Conservation (phyloP, 805 yeast species). For the Candida namnaoensis region DNA sequence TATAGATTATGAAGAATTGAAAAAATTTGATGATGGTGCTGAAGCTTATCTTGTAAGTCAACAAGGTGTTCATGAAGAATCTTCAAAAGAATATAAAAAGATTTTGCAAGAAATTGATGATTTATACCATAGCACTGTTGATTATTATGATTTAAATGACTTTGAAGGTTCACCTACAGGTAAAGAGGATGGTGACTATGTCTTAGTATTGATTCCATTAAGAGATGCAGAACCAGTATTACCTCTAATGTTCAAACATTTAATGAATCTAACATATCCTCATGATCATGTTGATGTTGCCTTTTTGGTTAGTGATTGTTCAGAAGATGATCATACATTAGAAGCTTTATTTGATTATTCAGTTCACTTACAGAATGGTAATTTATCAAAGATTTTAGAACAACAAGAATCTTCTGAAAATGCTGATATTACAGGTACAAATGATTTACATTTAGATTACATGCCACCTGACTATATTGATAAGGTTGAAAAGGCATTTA, state of each 20-base stretch:
- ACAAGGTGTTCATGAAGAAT: conserved; percentile 20
- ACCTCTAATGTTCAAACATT: conserved; percentile 75
- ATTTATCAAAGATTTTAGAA: conserved; percentile 40
- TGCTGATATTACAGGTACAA: conserved; percentile 35
- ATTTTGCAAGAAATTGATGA: conserved; percentile 25
- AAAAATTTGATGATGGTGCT: conserved; percentile 29
- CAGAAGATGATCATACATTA: conserved; percentile 55
- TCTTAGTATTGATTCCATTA: conserved; percentile 65
- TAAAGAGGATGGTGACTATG: conserved; percentile 43
- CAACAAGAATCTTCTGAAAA: conserved; percentile 27
- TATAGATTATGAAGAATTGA: conserved; percentile 21
- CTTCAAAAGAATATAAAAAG: conserved; percentile 14
- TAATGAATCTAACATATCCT: conserved; percentile 81
- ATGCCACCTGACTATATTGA: conserved; percentile 61
- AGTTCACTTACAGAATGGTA: conserved; percentile 63
- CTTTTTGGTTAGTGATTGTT: conserved; percentile 74
- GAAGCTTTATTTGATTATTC: conserved; percentile 59
- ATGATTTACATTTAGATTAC: conserved; percentile 57
- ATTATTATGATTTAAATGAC: conserved; percentile 52
- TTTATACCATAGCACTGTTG: conserved; percentile 38
- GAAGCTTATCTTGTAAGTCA: conserved; percentile 25
- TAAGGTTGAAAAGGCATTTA: conserved; percentile 47
- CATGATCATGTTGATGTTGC: conserved; percentile 75
- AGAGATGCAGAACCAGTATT: conserved; percentile 72
- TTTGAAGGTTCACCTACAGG: conserved; percentile 49